Percentiles rank a stretch among this genome's conserved stretches.
Conservation (phyloP, 2,329 filamentous ascomycete species). For the Epichloe scottii region DNA sequence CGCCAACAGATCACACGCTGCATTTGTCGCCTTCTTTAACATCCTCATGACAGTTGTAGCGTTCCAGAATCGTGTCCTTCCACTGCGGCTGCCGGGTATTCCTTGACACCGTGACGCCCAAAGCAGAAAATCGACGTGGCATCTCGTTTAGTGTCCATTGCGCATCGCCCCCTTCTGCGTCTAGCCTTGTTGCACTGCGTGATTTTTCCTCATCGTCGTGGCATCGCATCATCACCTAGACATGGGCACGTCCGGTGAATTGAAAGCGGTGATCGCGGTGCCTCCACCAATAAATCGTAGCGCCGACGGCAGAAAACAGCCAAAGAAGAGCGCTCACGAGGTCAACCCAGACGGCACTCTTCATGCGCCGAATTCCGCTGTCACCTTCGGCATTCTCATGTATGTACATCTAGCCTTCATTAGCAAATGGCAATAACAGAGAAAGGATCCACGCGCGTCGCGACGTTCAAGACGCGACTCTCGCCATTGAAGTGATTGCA, state of each 20-base stretch:
- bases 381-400: constrained; percentile 52
- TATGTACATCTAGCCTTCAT: constrained; percentile 50
- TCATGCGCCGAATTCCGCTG: constrained; percentile 59
- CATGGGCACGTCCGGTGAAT: constrained; percentile 47
- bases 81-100: neutral
- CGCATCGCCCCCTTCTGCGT: neutral
- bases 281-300: constrained; percentile 45
- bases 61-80: neutral
- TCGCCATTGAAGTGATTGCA: neutral
- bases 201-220: neutral
- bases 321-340: constrained; percentile 64
- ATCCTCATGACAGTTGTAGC: neutral
- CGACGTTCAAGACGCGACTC: neutral
- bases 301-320: constrained; percentile 48
- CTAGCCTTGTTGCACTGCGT: neutral
- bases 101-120: constrained; percentile 3
- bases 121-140: neutral
- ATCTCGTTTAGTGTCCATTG: neutral
- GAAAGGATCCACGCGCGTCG: neutral
- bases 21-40: neutral
- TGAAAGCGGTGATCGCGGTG: constrained; percentile 38
- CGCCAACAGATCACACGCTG: neutral
- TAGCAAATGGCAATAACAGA: neutral
- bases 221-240: constrained; percentile 21
- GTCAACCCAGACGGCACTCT: constrained; percentile 76